Percentiles rank a stretch among this genome's conserved stretches.
Evolutionary conservation across 1,284 basidiomycete species (phyloP).

Genomic region (Entoloma clypeatum): DNA sequence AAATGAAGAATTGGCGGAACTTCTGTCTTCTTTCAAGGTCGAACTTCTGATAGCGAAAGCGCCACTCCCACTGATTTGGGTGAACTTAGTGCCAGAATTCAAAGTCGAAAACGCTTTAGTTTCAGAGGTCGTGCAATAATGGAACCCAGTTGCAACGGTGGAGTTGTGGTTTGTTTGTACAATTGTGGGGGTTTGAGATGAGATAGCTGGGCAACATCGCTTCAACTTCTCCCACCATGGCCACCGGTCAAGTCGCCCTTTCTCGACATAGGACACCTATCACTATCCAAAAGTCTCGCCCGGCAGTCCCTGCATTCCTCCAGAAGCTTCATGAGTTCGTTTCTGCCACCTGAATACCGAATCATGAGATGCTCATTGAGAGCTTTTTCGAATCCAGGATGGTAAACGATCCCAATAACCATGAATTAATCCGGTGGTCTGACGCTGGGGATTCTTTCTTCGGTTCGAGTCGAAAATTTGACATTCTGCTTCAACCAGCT

Average conservation of each 20-base stretch:
- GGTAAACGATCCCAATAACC: conserved; percentile 83
- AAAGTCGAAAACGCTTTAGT: too few relatives aligned
- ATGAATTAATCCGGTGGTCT: conserved; percentile 87
- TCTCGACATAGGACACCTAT: conserved; percentile 16
- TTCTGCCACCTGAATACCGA: not conserved
- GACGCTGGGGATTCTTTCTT: conserved; percentile 89
- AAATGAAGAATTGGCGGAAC: too few relatives aligned
- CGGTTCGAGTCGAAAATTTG: conserved; percentile 45
- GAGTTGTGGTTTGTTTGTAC: too few relatives aligned
- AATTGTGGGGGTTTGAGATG: conserved; percentile 10
- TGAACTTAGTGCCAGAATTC: too few relatives aligned
- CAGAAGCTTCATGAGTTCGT: conserved; percentile 24
- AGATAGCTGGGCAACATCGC: conserved; percentile 10
- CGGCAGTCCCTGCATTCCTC: conserved; percentile 22
- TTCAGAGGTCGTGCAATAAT: too few relatives aligned
- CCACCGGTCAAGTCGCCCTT: conserved; percentile 20
- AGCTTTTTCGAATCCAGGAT: conserved; percentile 53
- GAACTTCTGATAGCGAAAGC: too few relatives aligned
- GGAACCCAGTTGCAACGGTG: too few relatives aligned
- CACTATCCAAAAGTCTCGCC: conserved; percentile 11
- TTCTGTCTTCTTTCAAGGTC: too few relatives aligned
- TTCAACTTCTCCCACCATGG: conserved; percentile 15
- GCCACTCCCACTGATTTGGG: too few relatives aligned
- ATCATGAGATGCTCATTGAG: conserved; percentile 3
- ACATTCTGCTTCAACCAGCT: not conserved